Conservation (phyloP, 1,284 basidiomycete genomes). For the Cryptococcus sp. region DNA sequence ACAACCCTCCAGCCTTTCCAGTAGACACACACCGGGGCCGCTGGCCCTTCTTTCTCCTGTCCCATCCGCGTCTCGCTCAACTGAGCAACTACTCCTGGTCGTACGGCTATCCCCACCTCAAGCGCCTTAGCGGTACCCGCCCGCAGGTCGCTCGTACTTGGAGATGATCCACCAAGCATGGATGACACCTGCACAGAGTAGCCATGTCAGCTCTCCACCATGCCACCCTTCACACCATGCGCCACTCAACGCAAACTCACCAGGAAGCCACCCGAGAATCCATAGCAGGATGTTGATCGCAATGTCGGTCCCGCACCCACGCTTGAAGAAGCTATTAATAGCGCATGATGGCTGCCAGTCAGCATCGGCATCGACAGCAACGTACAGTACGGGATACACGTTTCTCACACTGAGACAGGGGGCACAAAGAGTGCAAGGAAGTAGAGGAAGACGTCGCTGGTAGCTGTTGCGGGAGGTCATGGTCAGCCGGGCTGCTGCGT, state of each 20-base stretch:
- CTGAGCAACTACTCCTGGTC: no score
- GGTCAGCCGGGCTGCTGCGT: conserved; percentile 3
- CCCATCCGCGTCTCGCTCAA: no score
- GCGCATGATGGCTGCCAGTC: not conserved
- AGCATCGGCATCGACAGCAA: not conserved
- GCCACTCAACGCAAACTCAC: conserved; percentile 5
- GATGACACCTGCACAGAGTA: conserved; percentile 13
- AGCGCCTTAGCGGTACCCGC: conserved; percentile 7
- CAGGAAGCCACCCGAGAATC: conserved; percentile 29
- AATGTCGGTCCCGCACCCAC: conserved; percentile 17
- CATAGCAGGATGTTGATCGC: conserved; percentile 25
- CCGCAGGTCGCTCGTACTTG: conserved; percentile 21
- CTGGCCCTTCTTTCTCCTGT: no score
- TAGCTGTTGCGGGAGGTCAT: conserved; percentile 3
- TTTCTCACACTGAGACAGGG: conserved; percentile 15
- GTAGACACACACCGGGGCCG: no score
- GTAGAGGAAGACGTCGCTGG: conserved; percentile 26
- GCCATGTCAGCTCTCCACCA: not conserved
- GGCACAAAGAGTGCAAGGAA: conserved; percentile 28
- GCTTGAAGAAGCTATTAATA: conserved; percentile 17
- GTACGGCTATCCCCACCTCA: no score
- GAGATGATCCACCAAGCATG: conserved; percentile 32
- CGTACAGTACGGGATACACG: no score
- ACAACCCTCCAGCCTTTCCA: no score
- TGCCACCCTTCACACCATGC: not conserved